Evolutionary conservation across 305 asterid genomes (phyloP).

Genomic region (Rubia balearica): DNA sequence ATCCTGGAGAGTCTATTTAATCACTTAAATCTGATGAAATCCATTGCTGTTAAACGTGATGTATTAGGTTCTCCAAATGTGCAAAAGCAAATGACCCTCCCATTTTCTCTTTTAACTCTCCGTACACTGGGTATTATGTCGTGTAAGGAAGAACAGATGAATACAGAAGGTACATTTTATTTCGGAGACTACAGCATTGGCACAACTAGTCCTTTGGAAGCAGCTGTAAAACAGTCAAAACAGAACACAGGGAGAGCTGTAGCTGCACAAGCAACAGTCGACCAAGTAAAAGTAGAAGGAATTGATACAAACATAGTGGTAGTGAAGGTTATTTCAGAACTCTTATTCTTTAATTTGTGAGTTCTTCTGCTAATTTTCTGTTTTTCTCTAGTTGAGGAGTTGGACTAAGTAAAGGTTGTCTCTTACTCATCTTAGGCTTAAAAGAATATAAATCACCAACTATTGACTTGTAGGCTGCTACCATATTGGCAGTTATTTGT

Average conservation of each 20-base stretch:
- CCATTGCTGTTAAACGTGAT: constrained; percentile 31
- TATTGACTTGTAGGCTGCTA: not conserved
- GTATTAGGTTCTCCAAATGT: constrained; percentile 45
- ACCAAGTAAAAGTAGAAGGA: constrained; percentile 92
- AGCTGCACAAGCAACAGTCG: constrained; percentile 91
- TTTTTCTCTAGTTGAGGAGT: not conserved
- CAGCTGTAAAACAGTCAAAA: constrained; percentile 65
- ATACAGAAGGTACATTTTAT: constrained; percentile 36
- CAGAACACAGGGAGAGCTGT: constrained; percentile 73
- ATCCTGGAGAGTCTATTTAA: constrained; percentile 61
- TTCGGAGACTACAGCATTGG: constrained; percentile 64
- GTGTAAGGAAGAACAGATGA: constrained; percentile 34
- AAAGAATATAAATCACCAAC: not conserved
- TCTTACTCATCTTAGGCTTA: not conserved
- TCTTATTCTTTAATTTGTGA: constrained; percentile 17
- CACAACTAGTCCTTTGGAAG: constrained; percentile 68
- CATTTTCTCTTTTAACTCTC: constrained; percentile 60
- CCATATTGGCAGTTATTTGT: not conserved
- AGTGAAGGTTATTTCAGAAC: constrained; percentile 50
- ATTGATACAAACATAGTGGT: constrained; percentile 82
- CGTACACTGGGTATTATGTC: constrained; percentile 48
- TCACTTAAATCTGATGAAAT: constrained; percentile 42
- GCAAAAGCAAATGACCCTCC: constrained; percentile 35
- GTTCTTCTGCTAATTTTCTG: constrained; percentile 14
- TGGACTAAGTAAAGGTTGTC: not conserved